Percentiles rank a stretch among this genome's conserved stretches.
phyloP scores from a whole-genome alignment of 2,329 filamentous ascomycete genomes.

The Fonsecaea pugnacius region DNA sequence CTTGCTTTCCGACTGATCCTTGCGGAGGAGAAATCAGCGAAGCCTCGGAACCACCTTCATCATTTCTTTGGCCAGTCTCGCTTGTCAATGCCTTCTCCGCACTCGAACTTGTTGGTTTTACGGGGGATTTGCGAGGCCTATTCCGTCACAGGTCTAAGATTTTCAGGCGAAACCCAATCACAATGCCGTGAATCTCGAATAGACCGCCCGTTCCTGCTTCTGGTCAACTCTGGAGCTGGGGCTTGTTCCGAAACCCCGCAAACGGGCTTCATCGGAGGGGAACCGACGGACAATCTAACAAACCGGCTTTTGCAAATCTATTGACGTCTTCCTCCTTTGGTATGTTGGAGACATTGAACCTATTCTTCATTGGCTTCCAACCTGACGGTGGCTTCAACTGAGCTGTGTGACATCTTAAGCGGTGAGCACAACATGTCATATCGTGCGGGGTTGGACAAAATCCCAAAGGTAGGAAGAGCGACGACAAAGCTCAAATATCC shows the following conservation, averaged over 20 bases:
- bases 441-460: conserved; percentile 11
- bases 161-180: neutral
- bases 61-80: neutral
- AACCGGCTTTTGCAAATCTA: neutral
- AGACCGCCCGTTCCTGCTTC: neutral
- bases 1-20: neutral
- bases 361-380: neutral
- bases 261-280: conserved; percentile 3
- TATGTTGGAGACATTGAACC: neutral
- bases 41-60: neutral
- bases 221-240: neutral
- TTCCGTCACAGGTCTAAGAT: neutral
- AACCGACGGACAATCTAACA: neutral
- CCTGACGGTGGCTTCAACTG: neutral
- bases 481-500: conserved; percentile 17
- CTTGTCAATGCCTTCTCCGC: conserved; percentile 3
- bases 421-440: conserved; percentile 6
- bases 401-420: neutral
- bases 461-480: conserved; percentile 1
- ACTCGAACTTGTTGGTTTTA: neutral
- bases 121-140: conserved; percentile 1
- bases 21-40: neutral
- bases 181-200: neutral
- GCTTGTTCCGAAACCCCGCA: neutral
- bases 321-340: neutral